Percentiles rank a stretch among this genome's conserved stretches.
Conservation (phyloP, 2,329 filamentous ascomycete genomes). For the Orbilia quercus region DNA sequence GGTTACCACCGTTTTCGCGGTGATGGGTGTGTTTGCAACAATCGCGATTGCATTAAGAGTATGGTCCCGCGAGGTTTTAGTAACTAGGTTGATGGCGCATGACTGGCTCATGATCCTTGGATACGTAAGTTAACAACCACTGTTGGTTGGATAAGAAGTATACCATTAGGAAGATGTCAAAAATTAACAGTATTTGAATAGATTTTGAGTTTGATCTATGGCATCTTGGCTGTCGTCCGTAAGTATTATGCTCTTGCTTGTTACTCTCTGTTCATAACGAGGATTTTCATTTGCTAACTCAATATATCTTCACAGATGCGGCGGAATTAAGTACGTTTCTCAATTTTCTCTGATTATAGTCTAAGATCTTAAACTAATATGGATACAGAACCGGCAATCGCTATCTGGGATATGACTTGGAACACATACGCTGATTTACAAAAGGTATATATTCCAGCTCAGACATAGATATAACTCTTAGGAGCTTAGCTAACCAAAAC, state of each 20-base stretch:
- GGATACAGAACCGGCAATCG: conserved; percentile 26
- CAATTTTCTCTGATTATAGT: background rate
- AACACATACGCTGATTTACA: conserved; percentile 41
- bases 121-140: conserved; percentile 30
- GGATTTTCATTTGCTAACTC: conserved; percentile 16
- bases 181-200: background rate
- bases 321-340: conserved; percentile 25
- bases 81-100: conserved; percentile 34
- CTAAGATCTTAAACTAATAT: background rate
- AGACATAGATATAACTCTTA: background rate
- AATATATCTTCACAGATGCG: conserved; percentile 26
- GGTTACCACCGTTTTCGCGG: conserved; percentile 15
- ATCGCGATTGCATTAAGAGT: conserved; percentile 26
- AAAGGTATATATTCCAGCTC: conserved; percentile 6
- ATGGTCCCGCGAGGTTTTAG: conserved; percentile 46
- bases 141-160: background rate
- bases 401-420: conserved; percentile 52
- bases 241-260: background rate
- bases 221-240: conserved; percentile 38
- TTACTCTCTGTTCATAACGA: too few relatives aligned
- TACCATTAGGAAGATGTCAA: background rate
- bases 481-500: background rate
- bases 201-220: conserved; percentile 34
- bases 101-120: conserved; percentile 54
- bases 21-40: conserved; percentile 34